Percentiles rank a stretch among this genome's conserved stretches.
Evolutionary conservation across 352 stramenopile genomes (phyloP).

Genomic region (Globisporangium carolinianum): DNA sequence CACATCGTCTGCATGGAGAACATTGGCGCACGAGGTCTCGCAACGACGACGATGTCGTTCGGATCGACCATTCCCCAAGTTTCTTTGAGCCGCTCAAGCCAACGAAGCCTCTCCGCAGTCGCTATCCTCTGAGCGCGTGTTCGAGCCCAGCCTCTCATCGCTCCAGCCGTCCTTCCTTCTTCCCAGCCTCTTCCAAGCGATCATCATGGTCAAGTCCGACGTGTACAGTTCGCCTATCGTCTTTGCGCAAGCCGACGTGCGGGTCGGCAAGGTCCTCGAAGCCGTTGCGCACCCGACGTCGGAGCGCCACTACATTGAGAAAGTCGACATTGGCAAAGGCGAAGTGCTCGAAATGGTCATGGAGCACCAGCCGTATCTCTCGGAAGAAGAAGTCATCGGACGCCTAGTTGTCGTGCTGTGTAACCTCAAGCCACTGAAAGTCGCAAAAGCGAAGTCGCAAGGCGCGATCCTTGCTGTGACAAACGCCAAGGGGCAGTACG

Average conservation of each 20-base stretch:
- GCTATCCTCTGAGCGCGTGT: too few species aligned
- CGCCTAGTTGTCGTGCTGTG: constrained; percentile 67
- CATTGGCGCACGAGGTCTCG: too few species aligned
- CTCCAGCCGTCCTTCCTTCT: neutral
- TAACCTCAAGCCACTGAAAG: constrained; percentile 75
- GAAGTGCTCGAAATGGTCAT: constrained; percentile 69
- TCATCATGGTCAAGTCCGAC: constrained; percentile 64
- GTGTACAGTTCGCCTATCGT: constrained; percentile 70
- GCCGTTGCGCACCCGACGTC: constrained; percentile 58
- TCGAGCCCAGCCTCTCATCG: neutral
- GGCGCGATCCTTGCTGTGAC: constrained; percentile 46
- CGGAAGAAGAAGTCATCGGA: constrained; percentile 63
- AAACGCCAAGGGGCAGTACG: constrained; percentile 48
- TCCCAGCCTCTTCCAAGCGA: neutral
- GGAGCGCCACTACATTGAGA: constrained; percentile 70
- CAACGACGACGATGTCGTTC: neutral
- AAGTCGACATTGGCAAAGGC: constrained; percentile 70
- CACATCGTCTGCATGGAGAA: neutral
- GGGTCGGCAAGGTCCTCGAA: constrained; percentile 65
- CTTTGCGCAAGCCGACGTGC: constrained; percentile 60
- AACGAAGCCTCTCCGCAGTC: constrained; percentile 2
- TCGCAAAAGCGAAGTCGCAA: constrained; percentile 54
- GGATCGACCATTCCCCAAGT: constrained; percentile 40
- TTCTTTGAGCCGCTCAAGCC: constrained; percentile 32
- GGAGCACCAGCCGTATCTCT: constrained; percentile 72